A percentile compares a stretch with the other conserved stretches of the same genome.
These are phyloP conservation scores for Coemansia reversa DNA, from an alignment of 192 early-diverging fungal species.

Conservation along the genomic window DNA sequence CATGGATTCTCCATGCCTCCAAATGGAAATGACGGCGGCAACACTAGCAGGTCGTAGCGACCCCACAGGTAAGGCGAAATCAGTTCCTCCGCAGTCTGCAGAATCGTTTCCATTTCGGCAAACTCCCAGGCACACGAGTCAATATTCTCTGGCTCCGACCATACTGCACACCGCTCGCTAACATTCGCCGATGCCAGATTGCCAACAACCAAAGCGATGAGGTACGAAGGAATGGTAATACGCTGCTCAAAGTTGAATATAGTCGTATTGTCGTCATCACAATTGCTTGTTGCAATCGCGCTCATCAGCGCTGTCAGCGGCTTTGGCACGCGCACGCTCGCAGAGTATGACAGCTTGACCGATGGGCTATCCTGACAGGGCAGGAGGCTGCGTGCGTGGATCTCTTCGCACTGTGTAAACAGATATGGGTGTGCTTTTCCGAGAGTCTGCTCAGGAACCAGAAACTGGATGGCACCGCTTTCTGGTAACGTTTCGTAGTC, in stretches of 20 bases:
- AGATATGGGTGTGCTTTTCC: slow-evolving; percentile 93
- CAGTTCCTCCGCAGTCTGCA: slow-evolving; percentile 66
- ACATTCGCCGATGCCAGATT: slow-evolving; percentile 68
- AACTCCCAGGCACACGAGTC: slow-evolving; percentile 95
- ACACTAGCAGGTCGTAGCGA: slow-evolving; percentile 88
- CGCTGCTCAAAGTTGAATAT: slow-evolving; percentile 83
- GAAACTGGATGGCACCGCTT: slow-evolving; percentile 90
- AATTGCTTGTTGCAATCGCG: slow-evolving; percentile 71
- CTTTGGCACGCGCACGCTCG: slow-evolving; percentile 71
- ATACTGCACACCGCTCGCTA: slow-evolving; percentile 92
- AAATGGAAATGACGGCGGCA: slow-evolving; percentile 87
- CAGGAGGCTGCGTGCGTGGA: slow-evolving; percentile 88
- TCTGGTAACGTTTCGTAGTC: slow-evolving; percentile 76
- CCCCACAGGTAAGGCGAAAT: slow-evolving; percentile 96
- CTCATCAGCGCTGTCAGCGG: slow-evolving; percentile 91
- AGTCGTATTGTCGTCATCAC: slow-evolving; percentile 55
- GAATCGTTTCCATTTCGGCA: slow-evolving; percentile 67
- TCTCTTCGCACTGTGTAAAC: slow-evolving; percentile 96
- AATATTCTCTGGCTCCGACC: slow-evolving; percentile 80
- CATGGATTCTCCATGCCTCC: slow-evolving; percentile 98
- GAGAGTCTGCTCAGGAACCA: slow-evolving; percentile 88
- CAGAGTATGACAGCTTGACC: slow-evolving; percentile 88
- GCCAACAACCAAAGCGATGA: slow-evolving; percentile 93
- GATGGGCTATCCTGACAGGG: slow-evolving; percentile 89
- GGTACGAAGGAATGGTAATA: slow-evolving; percentile 90